These are phyloP conservation scores for Aquilaria yunnanensis DNA, from an alignment of 345 rosid species.

Conservation along the genomic window DNA sequence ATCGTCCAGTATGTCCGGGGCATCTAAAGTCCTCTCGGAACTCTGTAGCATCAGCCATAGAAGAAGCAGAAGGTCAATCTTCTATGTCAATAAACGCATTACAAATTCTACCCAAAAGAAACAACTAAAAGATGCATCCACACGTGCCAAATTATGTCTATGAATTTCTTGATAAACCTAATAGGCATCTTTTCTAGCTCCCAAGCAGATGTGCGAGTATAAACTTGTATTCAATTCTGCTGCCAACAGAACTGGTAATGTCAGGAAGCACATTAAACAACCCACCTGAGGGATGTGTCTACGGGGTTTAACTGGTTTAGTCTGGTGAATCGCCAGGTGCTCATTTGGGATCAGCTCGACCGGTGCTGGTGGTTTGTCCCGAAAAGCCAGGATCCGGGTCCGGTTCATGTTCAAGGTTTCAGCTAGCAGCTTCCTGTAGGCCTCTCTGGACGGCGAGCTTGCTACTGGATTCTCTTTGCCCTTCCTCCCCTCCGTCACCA, in stretches of 20 bases:
- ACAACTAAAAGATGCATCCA: too few species aligned
- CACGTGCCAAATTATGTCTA: too few species aligned
- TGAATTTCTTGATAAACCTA: too few species aligned
- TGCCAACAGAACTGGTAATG: background rate
- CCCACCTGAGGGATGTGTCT: slow-evolving; percentile 42
- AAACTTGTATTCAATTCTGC: too few species aligned
- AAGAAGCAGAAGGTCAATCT: background rate
- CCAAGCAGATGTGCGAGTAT: too few species aligned
- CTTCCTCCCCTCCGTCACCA: slow-evolving; percentile 45
- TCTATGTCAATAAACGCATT: too few species aligned
- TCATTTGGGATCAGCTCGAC: slow-evolving; percentile 15
- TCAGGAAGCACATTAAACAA: background rate
- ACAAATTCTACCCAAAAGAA: too few species aligned
- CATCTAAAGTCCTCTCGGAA: slow-evolving; percentile 46
- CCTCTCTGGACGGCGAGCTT: slow-evolving; percentile 54
- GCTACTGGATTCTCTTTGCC: slow-evolving; percentile 32
- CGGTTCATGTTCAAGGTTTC: slow-evolving; percentile 55
- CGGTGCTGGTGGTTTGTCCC: slow-evolving; percentile 50
- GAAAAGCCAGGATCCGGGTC: slow-evolving; percentile 66
- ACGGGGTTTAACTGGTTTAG: slow-evolving; percentile 26
- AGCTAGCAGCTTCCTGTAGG: slow-evolving; percentile 55
- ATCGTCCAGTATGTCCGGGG: slow-evolving; percentile 44
- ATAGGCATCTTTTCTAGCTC: too few species aligned
- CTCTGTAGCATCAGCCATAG: slow-evolving; percentile 20
- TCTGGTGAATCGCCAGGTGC: slow-evolving; percentile 8